Evolutionary conservation across 202 grass and related monocot genomes (phyloP).

Genomic region (Tripidium arundinaceum): DNA sequence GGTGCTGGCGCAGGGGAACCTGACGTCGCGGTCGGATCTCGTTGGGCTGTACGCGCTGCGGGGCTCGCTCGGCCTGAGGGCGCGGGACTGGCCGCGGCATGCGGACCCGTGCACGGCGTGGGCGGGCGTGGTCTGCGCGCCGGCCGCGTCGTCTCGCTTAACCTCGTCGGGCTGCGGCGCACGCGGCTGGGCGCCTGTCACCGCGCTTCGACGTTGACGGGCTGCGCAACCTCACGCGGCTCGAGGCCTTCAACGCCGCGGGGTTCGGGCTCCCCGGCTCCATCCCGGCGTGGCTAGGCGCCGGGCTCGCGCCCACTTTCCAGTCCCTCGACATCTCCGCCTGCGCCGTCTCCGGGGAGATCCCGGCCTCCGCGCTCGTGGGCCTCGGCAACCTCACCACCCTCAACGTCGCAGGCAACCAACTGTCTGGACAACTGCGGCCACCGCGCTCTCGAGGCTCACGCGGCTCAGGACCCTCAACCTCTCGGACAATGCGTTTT

Average conservation of each 20-base stretch:
- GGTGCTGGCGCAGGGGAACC: slow-evolving; percentile 29
- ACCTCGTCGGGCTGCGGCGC: slow-evolving; percentile 53
- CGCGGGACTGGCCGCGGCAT: slow-evolving; percentile 77
- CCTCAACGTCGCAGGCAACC: slow-evolving; percentile 73
- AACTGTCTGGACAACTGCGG: slow-evolving; percentile 49
- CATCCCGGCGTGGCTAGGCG: slow-evolving; percentile 77
- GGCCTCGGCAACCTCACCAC: slow-evolving; percentile 49
- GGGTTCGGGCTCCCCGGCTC: slow-evolving; percentile 65
- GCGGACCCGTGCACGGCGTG: slow-evolving; percentile 75
- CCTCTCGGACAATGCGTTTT: slow-evolving; percentile 66
- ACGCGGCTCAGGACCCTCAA: slow-evolving; percentile 43
- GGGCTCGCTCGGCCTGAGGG: slow-evolving; percentile 73
- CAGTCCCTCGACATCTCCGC: slow-evolving; percentile 58
- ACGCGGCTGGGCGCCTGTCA: slow-evolving; percentile 43
- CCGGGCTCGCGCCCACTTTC: slow-evolving; percentile 46
- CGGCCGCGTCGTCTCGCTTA: slow-evolving; percentile 60
- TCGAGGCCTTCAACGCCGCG: slow-evolving; percentile 64
- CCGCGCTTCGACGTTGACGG: slow-evolving; percentile 77
- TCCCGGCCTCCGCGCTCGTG: slow-evolving; percentile 47
- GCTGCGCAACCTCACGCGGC: slow-evolving; percentile 61
- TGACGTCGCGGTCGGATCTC: slow-evolving; percentile 70
- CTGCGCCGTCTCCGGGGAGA: slow-evolving; percentile 50
- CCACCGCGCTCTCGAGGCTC: slow-evolving; percentile 41
- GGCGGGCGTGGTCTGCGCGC: slow-evolving; percentile 57
- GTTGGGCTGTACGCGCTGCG: slow-evolving; percentile 70